Evolutionary conservation across 768 basidiomycete genomes (phyloP).

Genomic region (Amanita pallidorosea): DNA sequence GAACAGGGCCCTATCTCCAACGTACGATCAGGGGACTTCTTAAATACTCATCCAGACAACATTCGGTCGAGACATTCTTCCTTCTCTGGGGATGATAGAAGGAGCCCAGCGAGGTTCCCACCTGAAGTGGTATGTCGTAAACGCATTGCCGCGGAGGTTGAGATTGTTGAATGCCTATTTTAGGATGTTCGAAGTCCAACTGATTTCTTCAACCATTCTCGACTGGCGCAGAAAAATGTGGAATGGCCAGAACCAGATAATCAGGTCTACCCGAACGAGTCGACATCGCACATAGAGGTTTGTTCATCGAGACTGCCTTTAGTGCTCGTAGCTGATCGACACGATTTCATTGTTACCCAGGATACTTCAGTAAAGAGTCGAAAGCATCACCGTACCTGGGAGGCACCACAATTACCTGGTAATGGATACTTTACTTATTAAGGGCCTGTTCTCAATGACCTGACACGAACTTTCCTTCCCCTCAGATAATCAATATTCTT

Average conservation of each 20-base stretch:
- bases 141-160: constrained; percentile 4
- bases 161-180: neutral
- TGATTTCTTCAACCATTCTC: constrained; percentile 31
- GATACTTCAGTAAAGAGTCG: constrained; percentile 26
- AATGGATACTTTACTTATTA: constrained; percentile 7
- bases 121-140: constrained; percentile 22
- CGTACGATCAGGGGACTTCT: neutral
- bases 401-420: constrained; percentile 36
- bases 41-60: constrained; percentile 10
- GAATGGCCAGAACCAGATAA: constrained; percentile 37
- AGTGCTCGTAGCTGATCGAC: neutral
- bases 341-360: constrained; percentile 6
- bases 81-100: constrained; percentile 36
- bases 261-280: constrained; percentile 32
- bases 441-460: constrained; percentile 1
- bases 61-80: constrained; percentile 42
- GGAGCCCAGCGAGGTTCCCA: constrained; percentile 34
- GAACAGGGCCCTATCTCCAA: constrained; percentile 9
- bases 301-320: constrained; percentile 5
- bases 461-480: neutral
- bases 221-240: constrained; percentile 29
- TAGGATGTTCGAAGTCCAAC: constrained; percentile 27
- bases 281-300: constrained; percentile 35
- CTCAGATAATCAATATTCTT: constrained; percentile 32
- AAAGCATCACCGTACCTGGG: constrained; percentile 59